A percentile compares a stretch with the other conserved stretches of the same genome.
These are phyloP conservation scores for Rubia yunnanensis DNA, from an alignment of 257 asterid species.

Conservation along the genomic window DNA sequence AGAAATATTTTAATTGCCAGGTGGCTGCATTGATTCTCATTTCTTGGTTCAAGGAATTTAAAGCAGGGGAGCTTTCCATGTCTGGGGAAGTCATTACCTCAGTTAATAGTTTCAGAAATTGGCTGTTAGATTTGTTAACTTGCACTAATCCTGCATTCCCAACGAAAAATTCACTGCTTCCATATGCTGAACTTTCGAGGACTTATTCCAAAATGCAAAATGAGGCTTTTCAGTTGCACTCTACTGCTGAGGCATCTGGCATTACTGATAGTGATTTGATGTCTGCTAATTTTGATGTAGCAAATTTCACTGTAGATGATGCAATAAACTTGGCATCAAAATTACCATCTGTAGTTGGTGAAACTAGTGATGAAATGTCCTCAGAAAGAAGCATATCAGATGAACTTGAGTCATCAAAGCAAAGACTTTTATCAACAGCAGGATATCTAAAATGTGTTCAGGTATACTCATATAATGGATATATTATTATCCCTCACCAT, in stretches of 20 bases:
- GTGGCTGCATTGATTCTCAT: slow-evolving; percentile 85
- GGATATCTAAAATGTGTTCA: slow-evolving; percentile 96
- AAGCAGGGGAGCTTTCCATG: slow-evolving; percentile 22
- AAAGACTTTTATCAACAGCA: slow-evolving; percentile 80
- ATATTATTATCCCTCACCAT: not conserved
- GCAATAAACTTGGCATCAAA: slow-evolving; percentile 72
- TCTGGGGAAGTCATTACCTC: slow-evolving; percentile 40
- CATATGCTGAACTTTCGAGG: slow-evolving; percentile 91
- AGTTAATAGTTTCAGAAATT: slow-evolving; percentile 54
- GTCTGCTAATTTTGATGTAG: slow-evolving; percentile 42
- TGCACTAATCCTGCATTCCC: slow-evolving; percentile 95
- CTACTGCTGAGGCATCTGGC: slow-evolving; percentile 56
- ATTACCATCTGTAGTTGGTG: slow-evolving; percentile 38
- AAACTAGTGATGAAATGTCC: slow-evolving; percentile 42
- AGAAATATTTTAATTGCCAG: slow-evolving; percentile 26
- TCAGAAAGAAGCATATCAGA: slow-evolving; percentile 45
- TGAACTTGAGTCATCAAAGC: slow-evolving; percentile 83
- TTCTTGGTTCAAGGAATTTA: slow-evolving; percentile 92
- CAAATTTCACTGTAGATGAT: slow-evolving; percentile 73
- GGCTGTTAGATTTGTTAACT: slow-evolving; percentile 63
- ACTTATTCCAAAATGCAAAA: slow-evolving; percentile 83
- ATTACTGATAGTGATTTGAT: slow-evolving; percentile 49
- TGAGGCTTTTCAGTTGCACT: slow-evolving; percentile 79
- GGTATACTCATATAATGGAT: slow-evolving; percentile 29
- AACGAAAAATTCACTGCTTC: slow-evolving; percentile 68